Evolutionary conservation across 495 filamentous ascomycete species (phyloP), one percentile per base, ranked within the genome.

Genomic region (Parmelia sp.): DNA sequence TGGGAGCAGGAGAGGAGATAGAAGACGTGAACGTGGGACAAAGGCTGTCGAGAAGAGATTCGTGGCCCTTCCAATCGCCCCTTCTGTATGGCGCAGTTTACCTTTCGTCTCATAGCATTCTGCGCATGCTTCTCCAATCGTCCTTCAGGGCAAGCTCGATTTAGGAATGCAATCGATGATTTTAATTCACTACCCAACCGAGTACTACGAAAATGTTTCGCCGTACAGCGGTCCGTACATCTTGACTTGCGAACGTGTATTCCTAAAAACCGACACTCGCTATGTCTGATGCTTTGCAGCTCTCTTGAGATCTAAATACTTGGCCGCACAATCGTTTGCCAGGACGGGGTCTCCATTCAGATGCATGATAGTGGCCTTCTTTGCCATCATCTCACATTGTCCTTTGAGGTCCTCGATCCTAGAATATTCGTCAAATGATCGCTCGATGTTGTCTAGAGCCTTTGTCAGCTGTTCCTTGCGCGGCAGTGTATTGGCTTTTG

Each of bases 371-470:
- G 88, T 88, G 21, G 90, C 89, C 73, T 91, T 92, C 77, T 93
- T 93, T 3, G 88, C 89, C 78, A 95, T 84, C 84, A 90, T 87
- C 76, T 91, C 88, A 71, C 88, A 88, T 73, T 90, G 88, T 42
- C 86, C 88, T 27, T 80, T 74, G 23, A 87, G 77, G 75, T 96
- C 90, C 71, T 91, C 87, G 39, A 92, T 80, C 35, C 82, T 80
- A 47, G 88, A 84, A 67, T 82, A 95, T 62, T 89, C 83, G 71
- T 81, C 74, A 70, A 86, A 85, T 11, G 89, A 86, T 58, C 76
- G 81, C 65, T 90, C 88, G 39, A 92, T 80, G 39, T 86, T 86
- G 47, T 84, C 85, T 47, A 89, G 69, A 4, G 86, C 88, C 51
- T 81, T 83, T 9, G 82, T 83, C 35, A 92, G 71, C 67, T 84